Percentiles rank a stretch among this genome's conserved stretches.
These are phyloP conservation scores for Limonium bicolor DNA, from an alignment of 148 eudicot species.

Conservation along the genomic window DNA sequence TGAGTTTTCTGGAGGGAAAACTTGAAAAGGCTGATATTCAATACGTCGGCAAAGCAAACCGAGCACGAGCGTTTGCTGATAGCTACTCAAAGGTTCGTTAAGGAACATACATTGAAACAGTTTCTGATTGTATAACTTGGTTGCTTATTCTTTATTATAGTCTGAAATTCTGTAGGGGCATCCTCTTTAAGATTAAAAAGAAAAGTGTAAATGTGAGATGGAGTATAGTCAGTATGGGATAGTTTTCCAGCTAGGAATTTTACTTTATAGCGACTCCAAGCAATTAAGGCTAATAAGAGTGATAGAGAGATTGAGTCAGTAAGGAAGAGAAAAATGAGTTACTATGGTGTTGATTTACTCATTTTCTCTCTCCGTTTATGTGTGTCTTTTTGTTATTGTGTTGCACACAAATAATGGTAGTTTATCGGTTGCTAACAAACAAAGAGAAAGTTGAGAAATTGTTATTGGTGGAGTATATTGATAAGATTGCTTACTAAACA, in stretches of 20 bases:
- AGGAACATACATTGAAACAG: neutral
- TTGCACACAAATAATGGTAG: too few species aligned
- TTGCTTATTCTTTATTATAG: neutral
- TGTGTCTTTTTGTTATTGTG: too few species aligned
- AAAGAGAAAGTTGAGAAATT: neutral
- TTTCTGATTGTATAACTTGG: neutral
- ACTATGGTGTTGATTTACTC: too few species aligned
- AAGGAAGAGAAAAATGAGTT: too few species aligned
- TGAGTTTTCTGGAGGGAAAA: slow-evolving; percentile 61
- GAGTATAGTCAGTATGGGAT: too few species aligned
- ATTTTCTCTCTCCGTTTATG: too few species aligned
- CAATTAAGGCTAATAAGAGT: too few species aligned
- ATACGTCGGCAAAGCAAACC: slow-evolving; percentile 62
- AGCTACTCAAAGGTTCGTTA: slow-evolving; percentile 82
- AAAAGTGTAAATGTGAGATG: neutral
- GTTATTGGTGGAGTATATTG: neutral
- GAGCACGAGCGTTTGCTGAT: slow-evolving; percentile 88
- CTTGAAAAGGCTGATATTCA: slow-evolving; percentile 70
- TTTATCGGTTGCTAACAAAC: too few species aligned
- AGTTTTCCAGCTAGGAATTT: neutral
- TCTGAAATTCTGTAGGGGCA: neutral
- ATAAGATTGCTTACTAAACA: too few species aligned
- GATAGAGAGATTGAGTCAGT: too few species aligned
- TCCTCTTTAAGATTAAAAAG: neutral
- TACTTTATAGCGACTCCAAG: neutral